phyloP scores from a whole-genome alignment of 2,329 filamentous ascomycete species.

The Lachnellula arida region DNA sequence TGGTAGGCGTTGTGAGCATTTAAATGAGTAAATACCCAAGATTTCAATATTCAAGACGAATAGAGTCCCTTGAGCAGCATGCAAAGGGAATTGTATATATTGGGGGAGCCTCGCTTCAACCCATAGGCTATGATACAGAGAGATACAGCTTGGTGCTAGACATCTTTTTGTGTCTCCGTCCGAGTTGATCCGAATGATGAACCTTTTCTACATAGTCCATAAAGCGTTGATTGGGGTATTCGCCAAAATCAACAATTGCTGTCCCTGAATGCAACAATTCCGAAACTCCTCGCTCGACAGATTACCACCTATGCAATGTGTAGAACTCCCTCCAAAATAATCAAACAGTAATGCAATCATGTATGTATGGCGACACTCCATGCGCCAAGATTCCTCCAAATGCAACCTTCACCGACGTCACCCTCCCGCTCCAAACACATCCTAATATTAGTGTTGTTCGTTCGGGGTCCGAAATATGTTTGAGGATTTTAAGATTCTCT shows the following conservation, averaged over 20 bases:
- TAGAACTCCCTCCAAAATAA: not conserved
- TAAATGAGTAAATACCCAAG: constrained; percentile 19
- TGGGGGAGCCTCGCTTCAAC: not conserved
- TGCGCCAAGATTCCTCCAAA: not conserved
- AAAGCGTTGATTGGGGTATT: too few species aligned
- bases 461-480: too few species aligned
- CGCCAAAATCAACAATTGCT: not conserved
- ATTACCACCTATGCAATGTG: not conserved
- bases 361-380: not conserved
- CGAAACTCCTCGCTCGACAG: not conserved
- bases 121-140: not conserved
- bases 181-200: too few species aligned
- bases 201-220: too few species aligned
- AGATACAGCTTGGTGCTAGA: not conserved
- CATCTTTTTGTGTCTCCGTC: too few species aligned
- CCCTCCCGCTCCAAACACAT: too few species aligned
- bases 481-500: not conserved
- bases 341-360: not conserved
- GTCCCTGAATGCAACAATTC: not conserved
- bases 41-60: not conserved
- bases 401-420: not conserved
- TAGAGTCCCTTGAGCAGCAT: not conserved
- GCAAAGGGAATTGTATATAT: not conserved
- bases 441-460: not conserved
- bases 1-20: constrained; percentile 25